phyloP scores from a whole-genome alignment of 1,284 basidiomycete species.

The Heterobasidion occidentale region DNA sequence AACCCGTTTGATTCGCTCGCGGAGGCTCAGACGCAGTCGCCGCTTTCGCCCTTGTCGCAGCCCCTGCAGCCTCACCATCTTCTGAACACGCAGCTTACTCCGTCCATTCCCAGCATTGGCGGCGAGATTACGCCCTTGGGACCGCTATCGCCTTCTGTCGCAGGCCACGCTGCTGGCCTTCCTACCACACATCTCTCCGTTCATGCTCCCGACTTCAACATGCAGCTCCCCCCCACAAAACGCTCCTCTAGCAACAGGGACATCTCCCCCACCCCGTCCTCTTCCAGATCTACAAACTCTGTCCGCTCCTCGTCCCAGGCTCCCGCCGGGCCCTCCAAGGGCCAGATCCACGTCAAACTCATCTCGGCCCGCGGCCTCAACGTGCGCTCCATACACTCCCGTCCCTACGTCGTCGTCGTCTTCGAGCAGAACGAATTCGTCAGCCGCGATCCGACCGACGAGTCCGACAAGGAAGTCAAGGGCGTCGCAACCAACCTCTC shows the following conservation, averaged over 20 bases:
- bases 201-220: constrained; percentile 74
- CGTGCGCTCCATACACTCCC: constrained; percentile 55
- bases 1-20: constrained; percentile 62
- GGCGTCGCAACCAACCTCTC: constrained; percentile 64
- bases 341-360: constrained; percentile 92
- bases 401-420: constrained; percentile 95
- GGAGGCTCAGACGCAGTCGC: not conserved
- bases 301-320: constrained; percentile 22
- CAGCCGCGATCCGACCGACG: constrained; percentile 82
- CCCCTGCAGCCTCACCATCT: constrained; percentile 22
- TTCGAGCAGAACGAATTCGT: constrained; percentile 99
- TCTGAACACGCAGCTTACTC: constrained; percentile 23
- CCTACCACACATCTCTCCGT: constrained; percentile 71
- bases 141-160: constrained; percentile 25
- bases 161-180: constrained; percentile 43
- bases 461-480: constrained; percentile 81
- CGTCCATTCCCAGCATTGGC: constrained; percentile 14
- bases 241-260: constrained; percentile 14
- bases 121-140: constrained; percentile 20
- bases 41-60: not conserved
- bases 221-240: constrained; percentile 51
- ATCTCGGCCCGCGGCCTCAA: constrained; percentile 88
- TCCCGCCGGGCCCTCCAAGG: constrained; percentile 42
- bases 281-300: constrained; percentile 26
- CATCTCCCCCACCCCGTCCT: constrained; percentile 23